Base-by-base conservation (phyloP, 1,284 basidiomycete species). In the Earliella scabrosa region DNA sequence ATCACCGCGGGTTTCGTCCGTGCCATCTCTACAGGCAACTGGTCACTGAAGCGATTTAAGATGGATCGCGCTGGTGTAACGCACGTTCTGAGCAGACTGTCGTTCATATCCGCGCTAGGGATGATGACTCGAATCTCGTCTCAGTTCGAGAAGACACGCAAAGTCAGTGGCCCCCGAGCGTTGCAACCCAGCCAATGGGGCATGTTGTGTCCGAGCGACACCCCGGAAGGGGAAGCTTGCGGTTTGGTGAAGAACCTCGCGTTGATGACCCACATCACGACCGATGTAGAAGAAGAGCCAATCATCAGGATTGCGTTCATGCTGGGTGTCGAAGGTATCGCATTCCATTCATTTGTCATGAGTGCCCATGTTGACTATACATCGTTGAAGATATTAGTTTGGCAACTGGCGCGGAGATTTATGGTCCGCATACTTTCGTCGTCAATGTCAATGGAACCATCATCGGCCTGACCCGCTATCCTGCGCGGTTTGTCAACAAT, bases 91-190 rank as follows among this genome's bases (percentile, higher is more conserved):
- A 96, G 92, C 68, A 87, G 98, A 27, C 77, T 99, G 45, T 93
- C 89, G 64, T 99, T 96, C 81, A 98, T 99, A 71, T 93, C 95
- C 53, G 98, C 97, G 1, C 82, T 99, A 20, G 97, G 98, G 32
- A 99, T 99, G 97, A 99, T 99, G 98, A 99, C 97, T 9, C 89
- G 97, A 44, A 99, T 99, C 63, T 92, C 93, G 18, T 97, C 94
- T 24, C 97, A 99, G 75, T 99, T 99, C 71, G 97, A 99, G 75
- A 99, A 99, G 83, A 99, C 98, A 14, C 81, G 97, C 52, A 99
- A 99, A 73, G 98, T 99, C 54, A 97, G 94, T 60, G 98, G 98
- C 45, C 97, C 97, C 24, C 87, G 97, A 70, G 97, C 97, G 13
- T 77, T 99, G 59, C 97, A 99, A 72, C 96, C 97, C 10, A 94